Evolutionary conservation across 805 yeast genomes (phyloP), one percentile per base, ranked within the genome.

Genomic region (Yamadazyma sp.): DNA sequence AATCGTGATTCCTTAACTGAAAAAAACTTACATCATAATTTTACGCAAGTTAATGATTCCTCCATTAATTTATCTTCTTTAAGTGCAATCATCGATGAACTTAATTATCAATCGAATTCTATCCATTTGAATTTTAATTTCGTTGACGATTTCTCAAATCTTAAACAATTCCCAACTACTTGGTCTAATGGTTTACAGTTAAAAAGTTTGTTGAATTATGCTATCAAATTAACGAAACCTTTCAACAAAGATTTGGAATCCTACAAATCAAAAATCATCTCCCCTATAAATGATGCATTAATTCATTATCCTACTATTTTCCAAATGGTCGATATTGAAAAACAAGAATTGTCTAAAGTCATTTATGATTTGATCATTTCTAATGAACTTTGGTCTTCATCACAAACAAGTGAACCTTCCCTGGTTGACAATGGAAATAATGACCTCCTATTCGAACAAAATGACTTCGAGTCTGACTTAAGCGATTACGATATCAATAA

Each of bases 11-110:
- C 59, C 0, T 30, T 80, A 7, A 48, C 45, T 4, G 70, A 69
- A 38, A 50, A 78, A 21, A 62, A 72, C 34, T 44, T 76, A 4
- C 88, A 82, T 50, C 56, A 67, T 37, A 65, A 69, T 34, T 73
- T 80, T 38, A 36, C 58, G 2, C 80, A 72, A 38, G 54, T 57
- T 27, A 30, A 47, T 13, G 36, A 47, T 14, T 45, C 18, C 21
- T 39, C 33, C 3, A 35, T 40, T 9, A 27, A 17, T 18, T 50
- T 63, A 10, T 64, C 78, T 0, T 79, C 88, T 0, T 47, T 65
- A 5, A 69, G 64, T 32, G 75, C 72, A 25, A 62, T 87, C 9
- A 70, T 82, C 58, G 69, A 70, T 20, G 94, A 86, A 46, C 69
- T 80, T 7, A 55, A 51, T 18, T 69, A 49, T 40, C 80, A 79